A percentile compares a stretch with the other conserved stretches of the same genome.
Evolutionary conservation across 345 rosid species (phyloP).

Genomic region (Microcos paniculata): DNA sequence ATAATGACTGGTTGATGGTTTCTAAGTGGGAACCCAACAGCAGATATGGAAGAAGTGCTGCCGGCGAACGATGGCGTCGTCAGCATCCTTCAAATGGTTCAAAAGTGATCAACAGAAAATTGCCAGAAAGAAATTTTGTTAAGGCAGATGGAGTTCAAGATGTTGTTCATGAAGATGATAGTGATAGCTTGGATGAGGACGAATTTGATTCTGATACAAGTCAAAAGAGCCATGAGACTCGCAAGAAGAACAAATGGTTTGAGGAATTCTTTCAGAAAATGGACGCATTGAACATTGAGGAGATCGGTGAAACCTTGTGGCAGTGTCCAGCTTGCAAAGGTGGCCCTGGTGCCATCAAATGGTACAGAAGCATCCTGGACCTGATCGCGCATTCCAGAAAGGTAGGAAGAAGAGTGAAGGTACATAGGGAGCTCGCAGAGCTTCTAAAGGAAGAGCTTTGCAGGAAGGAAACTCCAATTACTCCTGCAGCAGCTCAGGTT

Average conservation of each 20-base stretch:
- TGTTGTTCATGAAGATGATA: not conserved
- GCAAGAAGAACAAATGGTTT: slow-evolving; percentile 13
- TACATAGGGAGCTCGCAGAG: slow-evolving; percentile 10
- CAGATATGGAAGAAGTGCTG: not conserved
- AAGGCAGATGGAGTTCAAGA: not conserved
- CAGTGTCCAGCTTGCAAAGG: slow-evolving; percentile 22
- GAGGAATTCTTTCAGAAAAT: slow-evolving; percentile 13
- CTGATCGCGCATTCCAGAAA: slow-evolving; percentile 9
- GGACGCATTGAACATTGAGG: not conserved
- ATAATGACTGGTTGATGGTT: not conserved
- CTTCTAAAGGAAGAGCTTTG: not conserved
- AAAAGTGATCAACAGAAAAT: not conserved
- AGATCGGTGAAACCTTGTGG: not conserved
- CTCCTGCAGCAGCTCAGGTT: not conserved
- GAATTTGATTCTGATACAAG: slow-evolving; percentile 6
- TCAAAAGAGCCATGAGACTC: slow-evolving; percentile 10
- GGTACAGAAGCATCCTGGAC: slow-evolving; percentile 11
- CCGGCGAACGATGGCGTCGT: not conserved
- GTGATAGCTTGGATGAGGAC: not conserved
- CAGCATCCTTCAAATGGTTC: not conserved
- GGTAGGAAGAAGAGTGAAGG: slow-evolving; percentile 9
- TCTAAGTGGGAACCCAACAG: not conserved
- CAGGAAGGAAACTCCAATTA: not conserved
- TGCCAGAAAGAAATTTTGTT: no score
- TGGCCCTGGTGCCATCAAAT: slow-evolving; percentile 13